A percentile compares a stretch with the other conserved stretches of the same genome.
phyloP scores from a whole-genome alignment of 345 rosid genomes.

The Bruguiera sexangula region DNA sequence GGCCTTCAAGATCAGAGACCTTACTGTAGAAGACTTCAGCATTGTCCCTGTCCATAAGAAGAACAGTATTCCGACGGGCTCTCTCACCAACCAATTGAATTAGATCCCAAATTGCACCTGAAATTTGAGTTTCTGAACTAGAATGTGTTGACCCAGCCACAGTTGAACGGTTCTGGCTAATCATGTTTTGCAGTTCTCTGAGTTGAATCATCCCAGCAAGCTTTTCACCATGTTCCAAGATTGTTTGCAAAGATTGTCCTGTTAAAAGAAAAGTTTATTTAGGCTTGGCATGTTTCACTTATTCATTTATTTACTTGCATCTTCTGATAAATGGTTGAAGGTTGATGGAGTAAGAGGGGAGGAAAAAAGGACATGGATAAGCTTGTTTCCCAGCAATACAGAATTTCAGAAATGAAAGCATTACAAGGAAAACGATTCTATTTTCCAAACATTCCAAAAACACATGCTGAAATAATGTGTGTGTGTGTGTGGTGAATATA shows the following conservation, averaged over 20 bases:
- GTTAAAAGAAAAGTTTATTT: slow-evolving; percentile 22
- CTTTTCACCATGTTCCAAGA: slow-evolving; percentile 95
- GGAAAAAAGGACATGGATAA: neutral
- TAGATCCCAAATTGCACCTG: slow-evolving; percentile 89
- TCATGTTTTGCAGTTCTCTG: slow-evolving; percentile 69
- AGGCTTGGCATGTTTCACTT: neutral
- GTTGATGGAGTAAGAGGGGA: too few relatives aligned
- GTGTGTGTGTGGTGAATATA: too few relatives aligned
- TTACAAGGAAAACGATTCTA: neutral
- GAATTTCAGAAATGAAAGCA: neutral
- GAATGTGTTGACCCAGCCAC: slow-evolving; percentile 36
- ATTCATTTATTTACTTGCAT: neutral
- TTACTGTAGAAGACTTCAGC: slow-evolving; percentile 93
- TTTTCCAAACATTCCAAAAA: neutral
- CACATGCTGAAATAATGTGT: neutral
- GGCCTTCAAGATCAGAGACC: slow-evolving; percentile 85
- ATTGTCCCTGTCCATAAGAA: slow-evolving; percentile 94
- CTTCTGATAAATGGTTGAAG: too few relatives aligned
- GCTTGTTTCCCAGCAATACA: neutral
- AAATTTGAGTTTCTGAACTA: slow-evolving; percentile 47
- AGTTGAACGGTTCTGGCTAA: slow-evolving; percentile 59
- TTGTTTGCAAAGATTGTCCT: slow-evolving; percentile 74
- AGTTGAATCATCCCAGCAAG: slow-evolving; percentile 84
- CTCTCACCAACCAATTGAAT: slow-evolving; percentile 86
- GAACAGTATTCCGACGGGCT: slow-evolving; percentile 80